Percentiles rank a stretch among this genome's conserved stretches.
Conservation (phyloP, 177 flowering plant genomes). For the Vitis hybrid region DNA sequence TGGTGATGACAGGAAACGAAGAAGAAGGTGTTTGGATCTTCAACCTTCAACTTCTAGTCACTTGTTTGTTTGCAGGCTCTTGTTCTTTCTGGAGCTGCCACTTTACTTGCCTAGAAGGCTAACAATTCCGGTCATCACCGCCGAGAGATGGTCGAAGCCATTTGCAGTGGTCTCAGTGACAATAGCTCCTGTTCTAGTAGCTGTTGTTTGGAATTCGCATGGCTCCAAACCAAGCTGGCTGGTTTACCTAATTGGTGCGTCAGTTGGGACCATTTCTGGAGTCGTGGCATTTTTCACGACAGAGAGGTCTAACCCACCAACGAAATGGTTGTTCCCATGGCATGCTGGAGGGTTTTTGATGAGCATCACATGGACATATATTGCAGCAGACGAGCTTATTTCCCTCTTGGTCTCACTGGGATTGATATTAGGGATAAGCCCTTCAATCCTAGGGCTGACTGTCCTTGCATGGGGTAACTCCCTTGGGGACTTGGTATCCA, state of each 20-base stretch:
- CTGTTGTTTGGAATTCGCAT: slow-evolving; percentile 45
- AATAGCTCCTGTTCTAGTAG: slow-evolving; percentile 67
- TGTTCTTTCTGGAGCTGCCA: slow-evolving; percentile 54
- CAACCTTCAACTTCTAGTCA: slow-evolving; percentile 23
- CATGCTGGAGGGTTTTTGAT: slow-evolving; percentile 77
- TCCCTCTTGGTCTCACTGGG: slow-evolving; percentile 70
- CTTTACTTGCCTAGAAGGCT: slow-evolving; percentile 72
- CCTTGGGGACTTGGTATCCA: slow-evolving; percentile 72
- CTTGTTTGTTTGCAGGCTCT: slow-evolving; percentile 16
- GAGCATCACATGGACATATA: slow-evolving; percentile 88
- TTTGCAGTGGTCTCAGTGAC: slow-evolving; percentile 65
- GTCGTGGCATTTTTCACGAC: slow-evolving; percentile 51
- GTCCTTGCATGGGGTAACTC: slow-evolving; percentile 98
- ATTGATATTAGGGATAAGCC: slow-evolving; percentile 51
- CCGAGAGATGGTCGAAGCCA: slow-evolving; percentile 75
- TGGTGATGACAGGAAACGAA: not conserved
- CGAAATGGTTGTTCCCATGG: slow-evolving; percentile 64
- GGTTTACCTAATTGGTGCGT: slow-evolving; percentile 30
- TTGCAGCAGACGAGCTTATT: slow-evolving; percentile 77
- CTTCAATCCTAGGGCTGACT: slow-evolving; percentile 84
- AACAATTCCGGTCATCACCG: slow-evolving; percentile 74
- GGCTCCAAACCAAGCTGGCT: slow-evolving; percentile 8
- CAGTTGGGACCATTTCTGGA: slow-evolving; percentile 49
- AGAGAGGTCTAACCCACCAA: slow-evolving; percentile 53
- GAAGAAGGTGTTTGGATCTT: slow-evolving; percentile 14